A percentile compares a stretch with the other conserved stretches of the same genome.
phyloP scores from a whole-genome alignment of 805 yeast genomes.

The Clavispora fructus region DNA sequence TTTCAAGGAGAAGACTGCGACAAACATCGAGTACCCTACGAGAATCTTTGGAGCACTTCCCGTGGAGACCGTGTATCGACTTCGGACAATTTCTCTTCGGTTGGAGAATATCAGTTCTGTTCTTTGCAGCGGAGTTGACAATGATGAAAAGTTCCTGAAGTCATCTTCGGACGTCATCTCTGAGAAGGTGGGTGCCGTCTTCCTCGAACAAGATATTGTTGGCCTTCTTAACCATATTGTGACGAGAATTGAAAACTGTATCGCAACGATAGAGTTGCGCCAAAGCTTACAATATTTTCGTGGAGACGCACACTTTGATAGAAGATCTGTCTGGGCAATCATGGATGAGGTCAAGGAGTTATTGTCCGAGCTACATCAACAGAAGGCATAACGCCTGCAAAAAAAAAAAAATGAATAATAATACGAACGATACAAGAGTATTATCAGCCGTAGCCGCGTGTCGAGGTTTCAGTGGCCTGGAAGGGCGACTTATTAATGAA shows the following conservation, averaged over 20 bases:
- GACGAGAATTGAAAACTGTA: constrained; percentile 63
- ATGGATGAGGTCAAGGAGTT: constrained; percentile 20
- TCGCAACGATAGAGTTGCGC: constrained; percentile 30
- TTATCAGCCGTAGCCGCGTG: too few species aligned
- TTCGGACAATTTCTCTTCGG: constrained; percentile 51
- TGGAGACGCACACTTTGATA: constrained; percentile 18
- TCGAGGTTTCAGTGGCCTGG: too few species aligned
- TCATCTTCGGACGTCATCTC: constrained; percentile 21
- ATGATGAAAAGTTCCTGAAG: constrained; percentile 23
- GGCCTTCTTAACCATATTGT: constrained; percentile 59
- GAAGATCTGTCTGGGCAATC: constrained; percentile 17
- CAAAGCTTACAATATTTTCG: constrained; percentile 17
- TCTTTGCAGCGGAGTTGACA: constrained; percentile 38
- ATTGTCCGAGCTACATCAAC: too few species aligned
- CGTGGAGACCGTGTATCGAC: constrained; percentile 42
- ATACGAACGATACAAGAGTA: too few species aligned
- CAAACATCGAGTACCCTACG: constrained; percentile 15
- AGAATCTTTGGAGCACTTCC: constrained; percentile 36
- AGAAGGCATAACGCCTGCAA: too few species aligned
- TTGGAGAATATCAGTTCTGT: constrained; percentile 55
- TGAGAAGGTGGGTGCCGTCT: constrained; percentile 15
- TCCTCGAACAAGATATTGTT: constrained; percentile 40
- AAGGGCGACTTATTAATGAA: too few species aligned
- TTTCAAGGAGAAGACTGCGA: constrained; percentile 22
- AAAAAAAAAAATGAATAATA: too few species aligned